Base-by-base conservation (phyloP, 805 yeast species). In the Torulaspora microellipsoides region DNA sequence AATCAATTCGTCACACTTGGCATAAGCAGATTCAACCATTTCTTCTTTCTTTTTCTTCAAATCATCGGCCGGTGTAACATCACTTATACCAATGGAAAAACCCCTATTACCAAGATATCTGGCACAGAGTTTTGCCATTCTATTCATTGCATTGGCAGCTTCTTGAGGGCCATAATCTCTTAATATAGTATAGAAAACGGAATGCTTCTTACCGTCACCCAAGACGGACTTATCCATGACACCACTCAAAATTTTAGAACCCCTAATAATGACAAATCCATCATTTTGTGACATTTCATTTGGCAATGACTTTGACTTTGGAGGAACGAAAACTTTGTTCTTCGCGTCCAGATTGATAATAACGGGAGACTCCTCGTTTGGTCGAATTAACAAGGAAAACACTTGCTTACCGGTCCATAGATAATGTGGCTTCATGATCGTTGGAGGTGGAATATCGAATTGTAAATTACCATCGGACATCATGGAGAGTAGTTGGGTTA, bases 91-190 rank as follows among this genome's bases (percentile, higher is more conserved):
- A 62, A 93, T 95, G 1, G 96, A 88, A 58, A 93, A 93, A 0
- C 99, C 99, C 44, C 97, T 75, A 59, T 90, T 87, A 48, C 98
- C 99, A 59, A 93, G 72, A 64, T 69, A 93, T 58, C 99, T 74
- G 1, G 99, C 98, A 74, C 98, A 90, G 56, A 95, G 69, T 68
- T 95, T 95, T n/a, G 99, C 96, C 98, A 93, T 90, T 63, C 99
- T 75, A 66, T 95, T 91, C 99, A 93, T 93, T 5, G 98, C 96
- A 20, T 70, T 71, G 3, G 96, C 96, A 1, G 99, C 98, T 56
- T 85, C 96, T 53, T 81, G 84, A 5, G 99, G 85, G n/a, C 99
- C 99, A 64, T 83, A 90, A 63, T 93, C 99, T 68, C 99, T 76
- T 47, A 93, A 69, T 52, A 93, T 93, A 0, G 97, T 88, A 62